phyloP scores from a whole-genome alignment of 306 rosid species.

The Casuarina cunninghamiana region DNA sequence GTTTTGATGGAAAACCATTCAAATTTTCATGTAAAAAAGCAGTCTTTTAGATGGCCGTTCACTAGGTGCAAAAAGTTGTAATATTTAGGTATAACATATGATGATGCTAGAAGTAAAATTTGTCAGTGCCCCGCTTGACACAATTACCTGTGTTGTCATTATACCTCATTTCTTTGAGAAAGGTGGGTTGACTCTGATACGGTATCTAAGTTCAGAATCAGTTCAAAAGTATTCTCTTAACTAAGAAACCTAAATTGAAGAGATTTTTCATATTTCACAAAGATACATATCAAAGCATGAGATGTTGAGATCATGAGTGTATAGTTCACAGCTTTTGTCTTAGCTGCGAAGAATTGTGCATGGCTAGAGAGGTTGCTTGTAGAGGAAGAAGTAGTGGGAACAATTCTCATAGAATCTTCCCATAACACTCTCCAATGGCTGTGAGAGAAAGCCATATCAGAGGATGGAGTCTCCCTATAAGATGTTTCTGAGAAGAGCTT shows the following conservation, averaged over 20 bases:
- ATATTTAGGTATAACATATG: not conserved
- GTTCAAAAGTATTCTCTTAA: no score
- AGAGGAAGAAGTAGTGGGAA: not conserved
- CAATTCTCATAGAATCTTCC: no score
- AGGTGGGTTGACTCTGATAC: not conserved
- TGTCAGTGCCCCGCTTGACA: not conserved
- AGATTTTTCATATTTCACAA: no score
- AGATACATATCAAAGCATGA: no score
- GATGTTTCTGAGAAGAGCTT: not conserved
- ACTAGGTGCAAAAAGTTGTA: not conserved
- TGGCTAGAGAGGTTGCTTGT: not conserved
- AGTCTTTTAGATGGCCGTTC: not conserved
- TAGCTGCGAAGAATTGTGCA: not conserved
- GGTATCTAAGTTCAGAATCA: no score
- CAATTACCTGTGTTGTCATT: not conserved
- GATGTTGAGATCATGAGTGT: not conserved
- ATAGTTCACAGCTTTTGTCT: not conserved
- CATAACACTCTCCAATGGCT: no score
- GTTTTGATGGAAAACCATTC: not conserved
- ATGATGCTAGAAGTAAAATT: not conserved
- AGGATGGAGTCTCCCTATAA: not conserved
- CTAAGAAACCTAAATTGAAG: no score
- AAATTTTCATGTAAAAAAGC: not conserved
- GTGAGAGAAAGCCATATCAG: no score
- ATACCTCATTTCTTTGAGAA: not conserved